These are phyloP conservation scores for Rhodotorula babjevae DNA, from an alignment of 768 basidiomycete species.

Conservation along the genomic window DNA sequence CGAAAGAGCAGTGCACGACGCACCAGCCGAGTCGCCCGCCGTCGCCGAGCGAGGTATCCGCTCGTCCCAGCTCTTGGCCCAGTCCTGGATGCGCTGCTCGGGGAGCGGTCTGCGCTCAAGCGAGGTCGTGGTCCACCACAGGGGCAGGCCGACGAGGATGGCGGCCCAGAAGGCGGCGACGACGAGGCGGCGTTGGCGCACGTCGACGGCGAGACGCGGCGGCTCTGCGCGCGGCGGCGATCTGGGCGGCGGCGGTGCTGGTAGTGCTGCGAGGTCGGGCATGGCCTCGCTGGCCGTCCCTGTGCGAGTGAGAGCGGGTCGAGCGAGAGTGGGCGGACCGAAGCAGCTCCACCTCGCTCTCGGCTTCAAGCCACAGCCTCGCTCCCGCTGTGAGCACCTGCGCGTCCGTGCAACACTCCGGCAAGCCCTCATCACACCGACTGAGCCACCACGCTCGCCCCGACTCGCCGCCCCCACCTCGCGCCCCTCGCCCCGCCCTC, in stretches of 20 bases:
- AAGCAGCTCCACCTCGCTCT: not conserved
- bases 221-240: not conserved
- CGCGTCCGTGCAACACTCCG: not conserved
- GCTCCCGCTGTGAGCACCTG: not conserved
- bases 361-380: no score
- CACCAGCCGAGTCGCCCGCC: not conserved
- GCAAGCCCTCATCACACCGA: no score
- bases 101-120: conserved; percentile 78
- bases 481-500: not conserved
- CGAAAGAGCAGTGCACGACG: not conserved
- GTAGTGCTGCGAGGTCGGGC: not conserved
- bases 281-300: not conserved
- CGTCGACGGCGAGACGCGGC: not conserved
- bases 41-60: not conserved
- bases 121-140: conserved; percentile 91
- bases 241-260: not conserved
- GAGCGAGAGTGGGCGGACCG: not conserved
- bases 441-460: not conserved
- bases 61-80: conserved; percentile 39
- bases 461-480: not conserved
- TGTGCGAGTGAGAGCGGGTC: not conserved
- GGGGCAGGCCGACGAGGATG: conserved; percentile 68
- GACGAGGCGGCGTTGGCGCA: conserved; percentile 56
- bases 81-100: conserved; percentile 55
- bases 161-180: conserved; percentile 72